These are phyloP conservation scores for Hanseniaspora thailandica DNA, from an alignment of 805 yeast species.

Conservation along the genomic window DNA sequence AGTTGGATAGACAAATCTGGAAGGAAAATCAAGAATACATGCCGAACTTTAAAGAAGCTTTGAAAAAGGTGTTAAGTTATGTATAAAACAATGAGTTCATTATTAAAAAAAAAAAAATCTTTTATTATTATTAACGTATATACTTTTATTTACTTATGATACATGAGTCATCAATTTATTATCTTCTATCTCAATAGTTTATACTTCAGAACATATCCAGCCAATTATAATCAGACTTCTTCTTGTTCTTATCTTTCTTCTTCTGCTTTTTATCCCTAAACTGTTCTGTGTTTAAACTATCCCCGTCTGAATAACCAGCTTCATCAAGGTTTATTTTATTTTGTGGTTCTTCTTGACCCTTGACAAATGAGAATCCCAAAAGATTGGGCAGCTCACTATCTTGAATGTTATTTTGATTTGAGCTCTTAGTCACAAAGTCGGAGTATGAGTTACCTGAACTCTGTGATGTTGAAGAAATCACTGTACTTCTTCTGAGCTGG, in stretches of 20 bases:
- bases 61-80: constrained; percentile 18
- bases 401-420: background rate
- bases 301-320: background rate
- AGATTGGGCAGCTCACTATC: background rate
- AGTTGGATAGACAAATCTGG: constrained; percentile 67
- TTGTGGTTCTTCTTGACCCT: background rate
- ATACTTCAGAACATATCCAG: background rate
- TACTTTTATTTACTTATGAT: too few relatives aligned
- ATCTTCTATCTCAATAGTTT: background rate
- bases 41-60: constrained; percentile 16
- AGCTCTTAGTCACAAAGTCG: background rate
- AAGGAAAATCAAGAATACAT: constrained; percentile 47
- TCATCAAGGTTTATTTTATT: background rate
- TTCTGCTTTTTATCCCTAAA: background rate
- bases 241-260: background rate
- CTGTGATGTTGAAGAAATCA: background rate
- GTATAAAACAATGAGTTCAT: constrained; percentile 10
- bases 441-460: background rate
- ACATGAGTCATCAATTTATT: too few relatives aligned
- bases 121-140: too few relatives aligned
- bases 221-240: background rate
- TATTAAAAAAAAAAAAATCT: too few relatives aligned
- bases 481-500: constrained; percentile 6
- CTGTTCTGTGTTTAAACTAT: background rate
- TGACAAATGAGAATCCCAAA: background rate